A percentile compares a stretch with the other conserved stretches of the same genome.
These are phyloP conservation scores for Hanseniaspora occidentalis DNA, from an alignment of 805 yeast genomes.

Conservation along the genomic window DNA sequence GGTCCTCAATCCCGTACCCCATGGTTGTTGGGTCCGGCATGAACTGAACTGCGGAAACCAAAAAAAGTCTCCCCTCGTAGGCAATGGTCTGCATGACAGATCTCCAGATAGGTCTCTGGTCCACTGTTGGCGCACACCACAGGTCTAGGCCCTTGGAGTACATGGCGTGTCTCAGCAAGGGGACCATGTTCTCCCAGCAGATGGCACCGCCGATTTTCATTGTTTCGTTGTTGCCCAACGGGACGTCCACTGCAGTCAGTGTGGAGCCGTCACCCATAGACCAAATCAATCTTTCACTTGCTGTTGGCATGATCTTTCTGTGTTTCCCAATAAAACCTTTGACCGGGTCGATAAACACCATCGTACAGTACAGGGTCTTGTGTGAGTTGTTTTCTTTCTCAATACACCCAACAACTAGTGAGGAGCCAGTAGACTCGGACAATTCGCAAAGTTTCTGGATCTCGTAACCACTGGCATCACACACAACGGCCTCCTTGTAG, in stretches of 20 bases:
- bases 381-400: conserved; percentile 26
- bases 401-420: conserved; percentile 29
- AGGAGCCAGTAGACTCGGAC: conserved; percentile 24
- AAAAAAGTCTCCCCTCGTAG: conserved; percentile 30
- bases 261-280: conserved; percentile 37
- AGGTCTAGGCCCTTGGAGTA: conserved; percentile 32
- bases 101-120: conserved; percentile 33
- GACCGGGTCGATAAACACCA: conserved; percentile 27
- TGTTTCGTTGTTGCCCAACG: conserved; percentile 12
- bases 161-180: conserved; percentile 29
- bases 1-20: conserved; percentile 14
- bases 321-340: conserved; percentile 23
- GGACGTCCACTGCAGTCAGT: conserved; percentile 24
- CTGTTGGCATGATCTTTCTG: conserved; percentile 34
- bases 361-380: conserved; percentile 29
- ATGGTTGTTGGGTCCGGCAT: conserved; percentile 21
- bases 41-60: conserved; percentile 30
- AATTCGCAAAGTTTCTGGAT: conserved; percentile 23
- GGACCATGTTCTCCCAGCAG: conserved; percentile 37
- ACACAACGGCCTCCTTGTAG: conserved; percentile 23
- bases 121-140: conserved; percentile 35
- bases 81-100: conserved; percentile 31
- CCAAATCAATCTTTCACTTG: conserved; percentile 33
- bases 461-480: conserved; percentile 21
- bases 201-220: conserved; percentile 34